Evolutionary conservation across 2,329 filamentous ascomycete species (phyloP).

Genomic region (Alternaria gaisen): DNA sequence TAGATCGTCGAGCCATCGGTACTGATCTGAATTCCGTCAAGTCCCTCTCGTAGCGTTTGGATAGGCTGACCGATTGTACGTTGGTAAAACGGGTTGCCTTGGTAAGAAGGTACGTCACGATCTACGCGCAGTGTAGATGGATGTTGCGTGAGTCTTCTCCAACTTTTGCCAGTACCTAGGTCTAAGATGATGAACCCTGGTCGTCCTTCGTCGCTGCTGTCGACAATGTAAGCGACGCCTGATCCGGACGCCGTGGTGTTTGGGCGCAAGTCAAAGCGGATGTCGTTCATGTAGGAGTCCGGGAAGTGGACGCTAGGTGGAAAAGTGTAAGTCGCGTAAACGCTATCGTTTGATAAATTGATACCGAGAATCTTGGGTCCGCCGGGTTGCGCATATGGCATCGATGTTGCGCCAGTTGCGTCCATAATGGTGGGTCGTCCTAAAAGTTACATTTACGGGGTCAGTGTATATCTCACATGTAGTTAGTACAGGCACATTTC

Average conservation of each 20-base stretch:
- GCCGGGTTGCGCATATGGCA: conserved; percentile 52
- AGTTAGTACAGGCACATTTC: too few species aligned
- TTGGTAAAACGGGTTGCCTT: conserved; percentile 56
- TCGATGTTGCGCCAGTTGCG: conserved; percentile 34
- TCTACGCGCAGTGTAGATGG: conserved; percentile 48
- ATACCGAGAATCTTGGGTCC: conserved; percentile 63
- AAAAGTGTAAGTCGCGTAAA: conserved; percentile 62
- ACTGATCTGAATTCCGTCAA: conserved; percentile 60
- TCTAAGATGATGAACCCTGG: conserved; percentile 62
- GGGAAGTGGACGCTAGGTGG: conserved; percentile 54
- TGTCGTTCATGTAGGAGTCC: conserved; percentile 62
- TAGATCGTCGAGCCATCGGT: conserved; percentile 58
- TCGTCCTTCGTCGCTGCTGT: conserved; percentile 56
- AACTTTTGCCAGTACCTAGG: conserved; percentile 58
- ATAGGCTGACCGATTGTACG: conserved; percentile 42
- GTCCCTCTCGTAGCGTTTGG: conserved; percentile 54
- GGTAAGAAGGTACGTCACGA: conserved; percentile 58
- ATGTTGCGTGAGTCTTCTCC: conserved; percentile 57
- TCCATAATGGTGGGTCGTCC: conserved; percentile 49
- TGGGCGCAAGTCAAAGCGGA: conserved; percentile 60
- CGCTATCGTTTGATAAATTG: conserved; percentile 54
- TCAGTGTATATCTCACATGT: too few species aligned
- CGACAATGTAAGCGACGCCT: conserved; percentile 62
- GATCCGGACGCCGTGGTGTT: conserved; percentile 52
- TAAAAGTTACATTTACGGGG: too few species aligned